Conservation (phyloP, 2,329 filamentous ascomycete genomes). For the Diaporthe longicolla region DNA sequence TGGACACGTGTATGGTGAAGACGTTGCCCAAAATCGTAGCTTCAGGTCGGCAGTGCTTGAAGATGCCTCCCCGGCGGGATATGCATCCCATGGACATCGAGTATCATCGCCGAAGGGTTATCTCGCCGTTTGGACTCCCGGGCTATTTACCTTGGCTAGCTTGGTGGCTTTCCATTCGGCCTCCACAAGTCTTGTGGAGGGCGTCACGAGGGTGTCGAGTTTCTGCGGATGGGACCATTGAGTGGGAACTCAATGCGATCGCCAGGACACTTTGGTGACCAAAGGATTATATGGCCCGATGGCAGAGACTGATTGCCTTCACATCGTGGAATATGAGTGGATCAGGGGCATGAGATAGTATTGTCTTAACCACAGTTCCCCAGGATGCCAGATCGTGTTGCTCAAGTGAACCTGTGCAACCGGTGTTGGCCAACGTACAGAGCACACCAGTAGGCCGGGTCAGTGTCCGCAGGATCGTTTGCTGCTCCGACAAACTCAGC, state of each 20-base stretch:
- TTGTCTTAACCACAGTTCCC: background rate
- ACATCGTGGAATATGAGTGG: background rate
- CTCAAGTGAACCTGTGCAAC: background rate
- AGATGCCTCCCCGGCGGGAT: background rate
- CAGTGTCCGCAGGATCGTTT: background rate
- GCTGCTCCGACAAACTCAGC: background rate
- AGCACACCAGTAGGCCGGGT: background rate
- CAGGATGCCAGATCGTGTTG: background rate
- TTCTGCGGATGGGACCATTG: background rate
- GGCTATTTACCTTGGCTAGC: background rate
- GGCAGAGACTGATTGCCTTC: background rate
- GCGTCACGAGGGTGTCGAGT: background rate
- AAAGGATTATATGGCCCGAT: constrained; percentile 1
- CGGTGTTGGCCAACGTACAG: background rate
- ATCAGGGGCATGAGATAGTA: background rate
- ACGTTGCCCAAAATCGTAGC: background rate
- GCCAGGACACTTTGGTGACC: background rate
- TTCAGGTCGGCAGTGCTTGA: background rate
- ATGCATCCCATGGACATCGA: background rate
- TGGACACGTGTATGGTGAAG: background rate
- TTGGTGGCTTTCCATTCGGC: too few species aligned
- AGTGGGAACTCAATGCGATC: background rate
- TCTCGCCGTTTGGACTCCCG: background rate
- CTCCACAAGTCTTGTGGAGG: too few species aligned
- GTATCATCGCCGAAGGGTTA: background rate